Conservation (phyloP, 129 eudicot species). For the Kitagawia praeruptora region DNA sequence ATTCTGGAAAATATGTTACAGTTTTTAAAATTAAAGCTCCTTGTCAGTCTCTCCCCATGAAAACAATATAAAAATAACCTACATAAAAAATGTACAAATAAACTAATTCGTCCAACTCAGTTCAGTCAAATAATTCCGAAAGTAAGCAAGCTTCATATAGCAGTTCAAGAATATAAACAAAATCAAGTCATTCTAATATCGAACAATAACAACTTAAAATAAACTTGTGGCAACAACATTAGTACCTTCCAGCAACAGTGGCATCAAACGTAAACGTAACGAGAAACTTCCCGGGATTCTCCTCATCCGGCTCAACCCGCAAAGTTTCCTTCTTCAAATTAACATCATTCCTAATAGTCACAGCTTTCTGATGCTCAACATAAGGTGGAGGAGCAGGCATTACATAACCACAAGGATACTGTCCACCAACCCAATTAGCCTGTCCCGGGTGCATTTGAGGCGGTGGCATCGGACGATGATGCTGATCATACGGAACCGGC, state of each 20-base stretch:
- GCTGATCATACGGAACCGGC: conserved; percentile 67
- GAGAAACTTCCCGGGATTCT: conserved; percentile 61
- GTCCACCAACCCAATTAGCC: conserved; percentile 60
- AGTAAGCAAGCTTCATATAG: neutral
- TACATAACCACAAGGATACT: conserved; percentile 70
- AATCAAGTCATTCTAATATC: neutral
- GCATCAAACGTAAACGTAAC: conserved; percentile 87
- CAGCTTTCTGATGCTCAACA: conserved; percentile 96
- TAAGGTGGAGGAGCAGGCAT: conserved; percentile 55
- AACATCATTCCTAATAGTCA: conserved; percentile 79
- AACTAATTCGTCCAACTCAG: neutral
- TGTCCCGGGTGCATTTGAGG: conserved; percentile 31
- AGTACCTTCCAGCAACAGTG: conserved; percentile 82
- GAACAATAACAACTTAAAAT: neutral
- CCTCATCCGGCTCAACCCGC: conserved; percentile 64
- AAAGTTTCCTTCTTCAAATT: conserved; percentile 82
- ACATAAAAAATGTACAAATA: neutral
- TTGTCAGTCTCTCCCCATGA: neutral
- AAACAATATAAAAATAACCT: neutral
- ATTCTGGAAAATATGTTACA: neutral
- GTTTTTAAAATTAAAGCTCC: neutral
- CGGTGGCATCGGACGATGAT: conserved; percentile 40
- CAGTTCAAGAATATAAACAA: neutral
- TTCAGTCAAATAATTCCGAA: neutral
- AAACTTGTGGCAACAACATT: conserved; percentile 1